These are phyloP conservation scores for Physcomitrellopsis africana DNA, from an alignment of 225 moss, liverwort and hornwort species.

Conservation along the genomic window DNA sequence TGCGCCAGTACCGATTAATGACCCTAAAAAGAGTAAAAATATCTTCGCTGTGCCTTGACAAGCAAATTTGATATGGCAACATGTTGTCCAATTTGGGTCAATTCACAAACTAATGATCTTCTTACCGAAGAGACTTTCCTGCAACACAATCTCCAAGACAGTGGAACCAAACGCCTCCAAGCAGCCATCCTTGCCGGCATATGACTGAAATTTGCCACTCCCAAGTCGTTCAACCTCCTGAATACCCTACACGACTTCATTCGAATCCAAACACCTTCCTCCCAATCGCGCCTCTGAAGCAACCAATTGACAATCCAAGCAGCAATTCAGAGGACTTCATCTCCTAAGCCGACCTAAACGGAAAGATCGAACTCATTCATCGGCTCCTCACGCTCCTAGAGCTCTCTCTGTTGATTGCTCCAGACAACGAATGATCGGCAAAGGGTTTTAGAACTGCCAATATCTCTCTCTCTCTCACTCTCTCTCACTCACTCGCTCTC, in stretches of 20 bases:
- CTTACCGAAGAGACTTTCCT: constrained; percentile 44
- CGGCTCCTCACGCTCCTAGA: not conserved
- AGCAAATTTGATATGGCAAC: not conserved
- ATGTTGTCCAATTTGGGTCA: not conserved
- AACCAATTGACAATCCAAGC: not conserved
- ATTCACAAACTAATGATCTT: not conserved
- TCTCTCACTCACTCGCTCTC: too few species aligned
- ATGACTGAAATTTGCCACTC: constrained; percentile 1
- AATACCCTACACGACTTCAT: not conserved
- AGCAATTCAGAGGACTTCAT: not conserved
- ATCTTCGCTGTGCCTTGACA: not conserved
- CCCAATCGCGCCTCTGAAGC: not conserved
- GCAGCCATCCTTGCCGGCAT: constrained; percentile 34
- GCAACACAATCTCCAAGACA: constrained; percentile 40
- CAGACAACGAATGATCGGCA: too few species aligned
- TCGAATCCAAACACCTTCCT: constrained; percentile 1
- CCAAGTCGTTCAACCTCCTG: constrained; percentile 10
- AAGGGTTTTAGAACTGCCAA: too few species aligned
- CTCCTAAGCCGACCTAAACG: not conserved
- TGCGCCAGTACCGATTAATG: not conserved
- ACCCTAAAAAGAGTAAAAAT: not conserved
- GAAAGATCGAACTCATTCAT: too few species aligned
- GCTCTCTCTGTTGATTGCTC: not conserved
- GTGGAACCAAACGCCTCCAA: constrained; percentile 48
- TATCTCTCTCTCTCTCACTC: too few species aligned